Conservation (phyloP, 371 early-diverging fungal species). For the Saksenaea vasiformis region DNA sequence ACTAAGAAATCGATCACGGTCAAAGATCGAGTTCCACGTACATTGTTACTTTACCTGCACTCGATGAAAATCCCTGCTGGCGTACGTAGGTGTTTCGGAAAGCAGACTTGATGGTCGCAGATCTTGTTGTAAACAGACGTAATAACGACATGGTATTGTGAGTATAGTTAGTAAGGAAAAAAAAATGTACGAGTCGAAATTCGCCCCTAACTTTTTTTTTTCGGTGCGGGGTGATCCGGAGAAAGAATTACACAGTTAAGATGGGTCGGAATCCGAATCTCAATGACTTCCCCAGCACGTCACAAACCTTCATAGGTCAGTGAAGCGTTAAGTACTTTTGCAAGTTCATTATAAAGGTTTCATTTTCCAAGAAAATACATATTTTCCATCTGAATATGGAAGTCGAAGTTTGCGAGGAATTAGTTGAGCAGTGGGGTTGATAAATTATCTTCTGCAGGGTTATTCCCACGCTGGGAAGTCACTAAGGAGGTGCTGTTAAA, state of each 20-base stretch:
- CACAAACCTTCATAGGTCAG: too few species aligned
- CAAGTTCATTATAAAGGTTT: too few species aligned
- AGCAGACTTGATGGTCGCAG: conserved; percentile 14
- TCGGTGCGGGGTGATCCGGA: neutral
- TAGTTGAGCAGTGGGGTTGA: too few species aligned
- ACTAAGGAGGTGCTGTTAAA: too few species aligned
- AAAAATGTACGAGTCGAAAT: neutral
- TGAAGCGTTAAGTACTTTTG: too few species aligned
- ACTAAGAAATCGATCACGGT: conserved; percentile 16
- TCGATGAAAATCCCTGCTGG: conserved; percentile 23
- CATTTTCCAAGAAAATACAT: too few species aligned
- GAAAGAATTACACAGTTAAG: neutral
- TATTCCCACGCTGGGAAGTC: too few species aligned
- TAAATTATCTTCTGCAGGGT: too few species aligned
- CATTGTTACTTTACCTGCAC: conserved; percentile 21
- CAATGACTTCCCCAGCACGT: too few species aligned
- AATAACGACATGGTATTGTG: conserved; percentile 30
- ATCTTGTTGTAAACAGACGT: conserved; percentile 31
- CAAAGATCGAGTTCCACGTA: conserved; percentile 6
- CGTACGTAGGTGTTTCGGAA: neutral
- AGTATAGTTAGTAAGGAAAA: neutral
- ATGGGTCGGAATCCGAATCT: too few species aligned
- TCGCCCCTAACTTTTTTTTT: neutral
- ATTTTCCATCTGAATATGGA: too few species aligned
- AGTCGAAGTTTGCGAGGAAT: too few species aligned